Percentiles rank a stretch among this genome's conserved stretches.
Conservation (phyloP, 2,329 filamentous ascomycete species). For the Sporothrix phasma region DNA sequence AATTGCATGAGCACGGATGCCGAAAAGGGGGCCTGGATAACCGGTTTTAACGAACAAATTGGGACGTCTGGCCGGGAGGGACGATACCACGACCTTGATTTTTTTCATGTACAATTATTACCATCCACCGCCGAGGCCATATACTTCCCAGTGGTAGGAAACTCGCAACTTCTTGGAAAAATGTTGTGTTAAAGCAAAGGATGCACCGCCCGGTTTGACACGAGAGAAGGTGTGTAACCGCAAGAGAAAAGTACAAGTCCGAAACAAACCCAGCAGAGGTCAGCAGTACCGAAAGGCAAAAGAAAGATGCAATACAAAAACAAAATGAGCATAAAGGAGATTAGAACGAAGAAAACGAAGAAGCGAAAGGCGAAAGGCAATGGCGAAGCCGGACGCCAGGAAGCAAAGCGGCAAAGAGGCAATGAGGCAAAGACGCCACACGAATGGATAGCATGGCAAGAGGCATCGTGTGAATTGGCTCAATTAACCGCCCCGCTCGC, state of each 20-base stretch:
- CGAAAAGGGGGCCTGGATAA: not conserved
- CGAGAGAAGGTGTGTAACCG: not conserved
- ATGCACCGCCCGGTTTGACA: not conserved
- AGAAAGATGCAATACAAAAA: not conserved
- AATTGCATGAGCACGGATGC: not conserved
- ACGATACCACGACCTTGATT: slow-evolving; percentile 10
- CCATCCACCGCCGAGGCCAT: not conserved
- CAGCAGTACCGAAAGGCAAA: too few relatives aligned
- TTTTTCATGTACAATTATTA: slow-evolving; percentile 9
- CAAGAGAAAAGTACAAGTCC: not conserved
- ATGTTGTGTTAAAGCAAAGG: not conserved
- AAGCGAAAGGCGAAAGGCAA: not conserved
- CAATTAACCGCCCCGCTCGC: slow-evolving; percentile 69
- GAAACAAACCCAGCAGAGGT: not conserved
- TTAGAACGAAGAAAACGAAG: not conserved
- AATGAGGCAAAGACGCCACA: not conserved
- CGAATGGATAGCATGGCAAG: not conserved
- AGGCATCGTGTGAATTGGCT: not conserved
- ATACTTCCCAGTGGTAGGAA: not conserved
- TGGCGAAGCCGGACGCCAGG: not conserved
- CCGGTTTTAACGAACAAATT: not conserved
- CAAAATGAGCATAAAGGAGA: not conserved
- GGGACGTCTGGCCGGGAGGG: not conserved
- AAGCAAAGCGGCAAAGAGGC: not conserved
- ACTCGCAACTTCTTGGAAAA: not conserved